Base-by-base conservation (phyloP, 1,284 basidiomycete genomes). In the Puccinia hordei region DNA sequence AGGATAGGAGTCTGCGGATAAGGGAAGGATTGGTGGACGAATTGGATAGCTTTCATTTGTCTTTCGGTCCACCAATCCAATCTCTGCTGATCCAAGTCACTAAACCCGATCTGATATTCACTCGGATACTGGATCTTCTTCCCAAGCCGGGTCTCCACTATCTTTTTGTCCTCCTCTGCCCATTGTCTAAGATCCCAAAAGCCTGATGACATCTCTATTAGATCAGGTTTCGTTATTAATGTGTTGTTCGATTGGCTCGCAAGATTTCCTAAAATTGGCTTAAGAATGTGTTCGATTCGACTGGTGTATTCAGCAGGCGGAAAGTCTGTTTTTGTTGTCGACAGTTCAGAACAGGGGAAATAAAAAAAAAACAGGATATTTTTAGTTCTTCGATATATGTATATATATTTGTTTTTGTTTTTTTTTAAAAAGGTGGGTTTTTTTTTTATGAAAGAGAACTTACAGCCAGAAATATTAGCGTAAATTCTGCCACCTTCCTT, bases 131-230 rank as follows among this genome's bases (percentile, higher is more conserved):
- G n/a, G 22, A 44, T 68, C 46, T 22, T 53, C 51, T 57, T 69
- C 65, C 35, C 65, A 44, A 24, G 12, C 6, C 75, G 46, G 35
- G 68, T 57, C 41, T 53, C 53, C 53, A 12, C n/a, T 55, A 65
- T 35, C 30, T 38, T 38, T 30, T 38, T 33, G 41, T 77, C 75
- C n/a, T 68, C 75, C 51, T 77, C 75, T 27, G 75, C 27, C 75
- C 75, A 77, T 57, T 77, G 75, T 17, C 75, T 4, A 30, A 77
- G 46, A 68, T 77, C 75, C 75, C 75, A 77, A n/a, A 68, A 55
- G 44, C 75, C 75, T 13, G 63, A 68, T 33, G 57, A 59, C 22
- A 77, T 35, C 51, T 77, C 75, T 17, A 77, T 38, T 33, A 77
- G 46, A 35, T 69, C 76, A 3, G 76, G 66, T 27, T 41, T 57